phyloP scores from a whole-genome alignment of 1,284 basidiomycete genomes.

The Ustilago crameri region DNA sequence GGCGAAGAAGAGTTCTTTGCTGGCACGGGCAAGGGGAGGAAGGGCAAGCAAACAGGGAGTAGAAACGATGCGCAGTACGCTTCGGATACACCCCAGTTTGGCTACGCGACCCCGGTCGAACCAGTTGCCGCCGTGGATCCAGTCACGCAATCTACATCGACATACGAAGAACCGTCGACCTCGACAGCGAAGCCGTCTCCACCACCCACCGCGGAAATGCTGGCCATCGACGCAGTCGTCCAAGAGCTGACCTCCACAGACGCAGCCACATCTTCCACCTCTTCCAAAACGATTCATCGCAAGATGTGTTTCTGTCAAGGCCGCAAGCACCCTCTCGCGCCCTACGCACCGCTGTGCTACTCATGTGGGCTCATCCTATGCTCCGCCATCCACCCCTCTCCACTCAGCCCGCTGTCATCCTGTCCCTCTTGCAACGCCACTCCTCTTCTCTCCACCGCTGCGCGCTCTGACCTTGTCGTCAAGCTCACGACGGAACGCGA shows the following conservation, averaged over 20 bases:
- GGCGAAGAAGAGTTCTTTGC: conserved; percentile 37
- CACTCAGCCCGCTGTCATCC: conserved; percentile 29
- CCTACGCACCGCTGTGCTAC: conserved; percentile 46
- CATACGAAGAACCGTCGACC: conserved; percentile 5
- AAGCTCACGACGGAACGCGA: conserved; percentile 37
- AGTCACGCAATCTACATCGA: neutral
- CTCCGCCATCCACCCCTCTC: conserved; percentile 33
- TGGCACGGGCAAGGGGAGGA: conserved; percentile 34
- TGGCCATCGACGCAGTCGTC: conserved; percentile 43
- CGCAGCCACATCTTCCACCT: neutral
- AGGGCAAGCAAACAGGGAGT: conserved; percentile 17
- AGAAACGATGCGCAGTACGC: neutral
- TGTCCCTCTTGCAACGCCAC: conserved; percentile 38
- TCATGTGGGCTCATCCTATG: conserved; percentile 45
- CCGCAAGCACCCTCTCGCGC: conserved; percentile 29
- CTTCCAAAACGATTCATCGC: conserved; percentile 2
- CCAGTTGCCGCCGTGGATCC: neutral
- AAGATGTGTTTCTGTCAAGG: conserved; percentile 52
- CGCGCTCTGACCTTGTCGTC: conserved; percentile 33
- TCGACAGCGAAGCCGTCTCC: conserved; percentile 18
- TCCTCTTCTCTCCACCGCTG: conserved; percentile 28
- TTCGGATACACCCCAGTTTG: neutral
- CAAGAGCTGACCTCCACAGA: conserved; percentile 30
- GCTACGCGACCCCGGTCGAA: neutral
- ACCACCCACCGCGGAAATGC: conserved; percentile 44